These are phyloP conservation scores for Cyberlindnera misumaiensis DNA, from an alignment of 805 yeast species.

Conservation along the genomic window DNA sequence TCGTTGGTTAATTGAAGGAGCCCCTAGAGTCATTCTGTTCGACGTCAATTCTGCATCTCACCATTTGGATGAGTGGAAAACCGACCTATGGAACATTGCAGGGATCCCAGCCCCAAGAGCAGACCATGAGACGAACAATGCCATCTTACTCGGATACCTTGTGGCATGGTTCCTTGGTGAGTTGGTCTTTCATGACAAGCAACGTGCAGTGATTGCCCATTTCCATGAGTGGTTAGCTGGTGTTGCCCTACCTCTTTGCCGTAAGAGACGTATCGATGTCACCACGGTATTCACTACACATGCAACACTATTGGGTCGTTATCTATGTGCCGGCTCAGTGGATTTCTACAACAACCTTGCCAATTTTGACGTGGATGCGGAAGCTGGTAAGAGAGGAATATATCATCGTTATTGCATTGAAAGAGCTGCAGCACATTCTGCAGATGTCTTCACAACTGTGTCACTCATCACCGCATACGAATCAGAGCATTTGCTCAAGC, in stretches of 20 bases:
- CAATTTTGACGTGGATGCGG: slow-evolving; percentile 90
- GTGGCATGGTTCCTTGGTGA: slow-evolving; percentile 98
- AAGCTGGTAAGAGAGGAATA: slow-evolving; percentile 96
- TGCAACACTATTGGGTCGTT: slow-evolving; percentile 92
- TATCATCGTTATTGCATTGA: slow-evolving; percentile 96
- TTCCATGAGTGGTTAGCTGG: slow-evolving; percentile 99
- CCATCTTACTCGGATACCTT: slow-evolving; percentile 84
- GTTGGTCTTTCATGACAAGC: slow-evolving; percentile 73
- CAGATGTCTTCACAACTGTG: slow-evolving; percentile 96
- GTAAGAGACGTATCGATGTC: slow-evolving; percentile 86
- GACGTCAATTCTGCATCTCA: slow-evolving; percentile 72
- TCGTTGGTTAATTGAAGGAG: slow-evolving; percentile 96
- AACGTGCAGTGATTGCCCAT: slow-evolving; percentile 87
- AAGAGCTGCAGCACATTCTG: slow-evolving; percentile 91
- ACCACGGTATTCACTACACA: slow-evolving; percentile 96
- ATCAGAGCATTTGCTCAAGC: slow-evolving; percentile 82
- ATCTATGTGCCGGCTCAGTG: slow-evolving; percentile 92
- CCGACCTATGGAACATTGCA: slow-evolving; percentile 84
- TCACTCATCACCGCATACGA: slow-evolving; percentile 97
- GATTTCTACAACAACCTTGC: slow-evolving; percentile 92
- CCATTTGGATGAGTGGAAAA: slow-evolving; percentile 85
- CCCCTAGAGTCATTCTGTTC: slow-evolving; percentile 86
- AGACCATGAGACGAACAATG: slow-evolving; percentile 86
- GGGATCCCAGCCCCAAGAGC: slow-evolving; percentile 92
- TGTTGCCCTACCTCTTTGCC: slow-evolving; percentile 85